phyloP scores from a whole-genome alignment of 2,329 filamentous ascomycete species.

The Thielaviopsis euricoi region DNA sequence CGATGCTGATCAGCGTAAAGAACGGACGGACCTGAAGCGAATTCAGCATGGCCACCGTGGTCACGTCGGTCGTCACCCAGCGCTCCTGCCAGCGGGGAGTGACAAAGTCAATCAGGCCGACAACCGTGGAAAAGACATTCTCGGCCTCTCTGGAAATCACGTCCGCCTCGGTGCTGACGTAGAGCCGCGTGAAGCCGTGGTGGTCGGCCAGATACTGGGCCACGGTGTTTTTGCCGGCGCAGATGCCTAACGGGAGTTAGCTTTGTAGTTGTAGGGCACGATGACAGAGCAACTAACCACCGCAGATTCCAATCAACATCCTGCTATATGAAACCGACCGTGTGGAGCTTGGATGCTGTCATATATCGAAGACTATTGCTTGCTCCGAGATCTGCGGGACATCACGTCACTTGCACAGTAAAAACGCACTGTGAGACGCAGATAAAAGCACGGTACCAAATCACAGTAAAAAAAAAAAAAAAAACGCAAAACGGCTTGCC shows the following conservation, averaged over 20 bases:
- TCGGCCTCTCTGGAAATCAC: conserved; percentile 20
- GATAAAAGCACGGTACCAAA: too few species aligned
- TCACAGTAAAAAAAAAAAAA: too few species aligned
- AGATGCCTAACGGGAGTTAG: conserved; percentile 48
- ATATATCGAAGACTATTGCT: too few species aligned
- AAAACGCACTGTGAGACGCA: too few species aligned
- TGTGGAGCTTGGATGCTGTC: conserved; percentile 13
- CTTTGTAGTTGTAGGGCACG: neutral
- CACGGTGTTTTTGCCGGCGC: conserved; percentile 80
- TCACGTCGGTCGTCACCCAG: conserved; percentile 77
- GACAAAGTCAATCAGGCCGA: conserved; percentile 65
- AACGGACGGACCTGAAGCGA: conserved; percentile 66
- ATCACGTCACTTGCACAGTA: neutral
- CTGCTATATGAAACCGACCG: too few species aligned
- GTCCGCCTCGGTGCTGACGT: conserved; percentile 47
- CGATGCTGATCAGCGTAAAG: conserved; percentile 82
- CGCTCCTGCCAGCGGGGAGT: conserved; percentile 68
- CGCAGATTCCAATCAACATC: conserved; percentile 67
- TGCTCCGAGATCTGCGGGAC: neutral
- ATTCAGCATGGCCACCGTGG: conserved; percentile 56
- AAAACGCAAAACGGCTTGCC: too few species aligned
- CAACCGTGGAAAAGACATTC: conserved; percentile 39
- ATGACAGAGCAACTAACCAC: conserved; percentile 31
- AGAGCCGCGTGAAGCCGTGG: conserved; percentile 63
- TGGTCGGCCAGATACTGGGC: conserved; percentile 73